Evolutionary conservation across 176 grass and related monocot species (phyloP), one percentile per base, ranked within the genome.

Genomic region (Cenchrus purpureus): DNA sequence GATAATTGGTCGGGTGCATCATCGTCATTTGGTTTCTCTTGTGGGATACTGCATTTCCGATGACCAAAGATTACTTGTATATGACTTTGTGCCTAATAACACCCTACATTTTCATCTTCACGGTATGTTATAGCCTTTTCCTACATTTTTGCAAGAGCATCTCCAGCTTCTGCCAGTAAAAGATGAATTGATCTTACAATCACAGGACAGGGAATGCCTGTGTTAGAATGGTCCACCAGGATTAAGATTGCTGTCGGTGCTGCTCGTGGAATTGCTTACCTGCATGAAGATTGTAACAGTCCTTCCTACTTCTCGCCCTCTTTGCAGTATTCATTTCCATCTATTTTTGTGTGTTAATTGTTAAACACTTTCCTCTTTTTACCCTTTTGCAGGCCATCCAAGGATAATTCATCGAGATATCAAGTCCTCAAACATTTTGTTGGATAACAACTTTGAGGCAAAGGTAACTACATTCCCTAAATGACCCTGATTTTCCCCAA

Each of bases 401-500:
- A 88, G 93, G 78, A 98, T 98, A 74, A 98, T 98, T 46, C 95
- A 95, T 45, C 90, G 93, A 87, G 95, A 98, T 86, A 98, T 98
- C 77, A 98, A 95, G 77, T 95, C 95, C 44, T 98, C 95, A 57
- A 98, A 98, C 82, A 98, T 98, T 98, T 95, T 98, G 71, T 83
- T 98, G 73, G 93, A 98, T 68, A 80, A 90, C 77, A 91, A 90
- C 66, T 98, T 98, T 44, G 95, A 98, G 37, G 95, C 95, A 81
- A 88, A 87, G 91, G 95, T 97, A 90, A 90, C 25, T 52, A 66
- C 25, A 37, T 53, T 85, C 14, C 9, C 70, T 57, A 61, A 28
- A 86, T 14, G 37, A 22, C 17, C 11, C 64, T 37, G 9, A 34
- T 12, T 68, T 57, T 32, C 73, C 56, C 15, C 1, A 10, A 20